Evolutionary conservation across 768 basidiomycete genomes (phyloP).

Genomic region (Coprinopsis cinerea): DNA sequence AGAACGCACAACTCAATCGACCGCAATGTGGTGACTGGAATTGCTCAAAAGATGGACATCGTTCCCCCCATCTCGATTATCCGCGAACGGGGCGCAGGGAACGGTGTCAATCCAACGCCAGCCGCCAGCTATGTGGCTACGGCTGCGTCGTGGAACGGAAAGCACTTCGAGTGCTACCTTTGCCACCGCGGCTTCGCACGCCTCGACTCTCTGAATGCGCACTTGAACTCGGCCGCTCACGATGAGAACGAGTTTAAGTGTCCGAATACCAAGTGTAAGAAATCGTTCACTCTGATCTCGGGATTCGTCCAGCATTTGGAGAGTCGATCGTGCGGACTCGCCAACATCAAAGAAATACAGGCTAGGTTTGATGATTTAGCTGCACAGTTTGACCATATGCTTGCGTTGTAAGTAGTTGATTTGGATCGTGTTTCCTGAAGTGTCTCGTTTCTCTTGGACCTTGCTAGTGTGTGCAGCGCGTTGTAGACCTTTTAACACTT

Average conservation of each 20-base stretch:
- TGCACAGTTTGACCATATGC: conserved; percentile 19
- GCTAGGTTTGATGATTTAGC: conserved; percentile 23
- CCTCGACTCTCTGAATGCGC: conserved; percentile 27
- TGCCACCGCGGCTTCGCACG: conserved; percentile 29
- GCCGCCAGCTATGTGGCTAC: conserved; percentile 24
- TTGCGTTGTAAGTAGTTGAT: conserved; percentile 12
- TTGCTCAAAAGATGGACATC: conserved; percentile 26
- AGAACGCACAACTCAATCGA: conserved; percentile 29
- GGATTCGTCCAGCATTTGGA: conserved; percentile 41
- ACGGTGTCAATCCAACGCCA: conserved; percentile 10
- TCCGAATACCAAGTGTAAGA: conserved; percentile 29
- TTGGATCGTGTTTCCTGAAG: not conserved
- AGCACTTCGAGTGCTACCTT: conserved; percentile 34
- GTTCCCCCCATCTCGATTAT: conserved; percentile 31
- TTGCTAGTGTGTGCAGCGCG: not conserved
- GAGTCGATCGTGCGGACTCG: conserved; percentile 31
- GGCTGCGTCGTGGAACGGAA: conserved; percentile 33
- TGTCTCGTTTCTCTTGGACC: not conserved
- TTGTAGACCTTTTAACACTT: no score
- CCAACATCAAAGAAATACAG: conserved; percentile 25
- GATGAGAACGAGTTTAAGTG: conserved; percentile 37
- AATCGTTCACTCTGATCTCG: conserved; percentile 30
- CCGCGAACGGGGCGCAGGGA: conserved; percentile 21
- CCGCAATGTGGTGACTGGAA: conserved; percentile 31
- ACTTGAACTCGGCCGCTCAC: conserved; percentile 33